Evolutionary conservation across 228 moss, liverwort and hornwort genomes (phyloP).

Genomic region (Sphagnum magellanicum): DNA sequence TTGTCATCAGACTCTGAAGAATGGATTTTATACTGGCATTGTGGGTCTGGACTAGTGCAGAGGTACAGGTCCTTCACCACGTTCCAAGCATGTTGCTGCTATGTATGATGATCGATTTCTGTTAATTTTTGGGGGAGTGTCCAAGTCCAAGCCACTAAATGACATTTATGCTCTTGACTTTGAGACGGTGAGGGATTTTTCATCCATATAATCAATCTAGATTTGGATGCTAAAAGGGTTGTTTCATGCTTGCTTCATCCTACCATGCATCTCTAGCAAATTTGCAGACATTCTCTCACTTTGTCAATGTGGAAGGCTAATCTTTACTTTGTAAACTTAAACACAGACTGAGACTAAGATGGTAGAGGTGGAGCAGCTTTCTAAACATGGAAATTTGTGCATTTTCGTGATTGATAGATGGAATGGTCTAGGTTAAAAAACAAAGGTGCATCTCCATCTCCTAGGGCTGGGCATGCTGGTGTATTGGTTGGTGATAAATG

Average conservation of each 20-base stretch:
- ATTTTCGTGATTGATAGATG: slow-evolving; percentile 51
- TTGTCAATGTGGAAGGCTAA: too few relatives aligned
- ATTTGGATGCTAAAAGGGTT: background rate
- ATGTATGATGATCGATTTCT: slow-evolving; percentile 97
- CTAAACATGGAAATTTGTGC: too few relatives aligned
- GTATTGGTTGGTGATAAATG: slow-evolving; percentile 80
- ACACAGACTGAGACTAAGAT: too few relatives aligned
- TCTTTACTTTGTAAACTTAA: too few relatives aligned
- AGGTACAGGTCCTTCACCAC: slow-evolving; percentile 77
- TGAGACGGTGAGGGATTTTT: slow-evolving; percentile 51
- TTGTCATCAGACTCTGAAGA: too few relatives aligned
- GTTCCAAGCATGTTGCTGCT: slow-evolving; percentile 75
- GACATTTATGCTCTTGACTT: slow-evolving; percentile 86
- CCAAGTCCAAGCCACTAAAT: slow-evolving; percentile 70
- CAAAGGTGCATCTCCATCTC: slow-evolving; percentile 60
- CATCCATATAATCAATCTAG: background rate
- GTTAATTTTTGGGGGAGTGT: slow-evolving; percentile 86
- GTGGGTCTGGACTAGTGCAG: slow-evolving; percentile 23
- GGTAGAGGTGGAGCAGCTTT: too few relatives aligned
- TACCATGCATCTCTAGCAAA: background rate
- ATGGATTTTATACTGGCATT: background rate
- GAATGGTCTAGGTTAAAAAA: slow-evolving; percentile 89
- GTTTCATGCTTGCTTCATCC: background rate
- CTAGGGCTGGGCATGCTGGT: slow-evolving; percentile 85
- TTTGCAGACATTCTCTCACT: too few relatives aligned